Evolutionary conservation across 495 filamentous ascomycete species (phyloP).

Genomic region (Aspergillus egyptiacus): DNA sequence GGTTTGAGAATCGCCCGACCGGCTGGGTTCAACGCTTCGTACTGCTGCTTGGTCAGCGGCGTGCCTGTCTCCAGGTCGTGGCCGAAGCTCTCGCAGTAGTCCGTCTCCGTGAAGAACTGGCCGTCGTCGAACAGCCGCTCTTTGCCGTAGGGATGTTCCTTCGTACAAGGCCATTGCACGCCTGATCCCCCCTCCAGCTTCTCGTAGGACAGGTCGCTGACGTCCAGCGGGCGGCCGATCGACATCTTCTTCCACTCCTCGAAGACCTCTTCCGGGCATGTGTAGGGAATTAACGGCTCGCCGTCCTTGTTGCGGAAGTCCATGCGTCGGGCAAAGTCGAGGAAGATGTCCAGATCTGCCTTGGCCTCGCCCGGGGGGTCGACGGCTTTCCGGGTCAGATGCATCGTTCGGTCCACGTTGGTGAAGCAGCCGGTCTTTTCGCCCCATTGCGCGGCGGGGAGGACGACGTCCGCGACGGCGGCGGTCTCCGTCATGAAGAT

Average conservation of each 20-base stretch:
- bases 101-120: slow-evolving; percentile 7
- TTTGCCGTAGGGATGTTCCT: background rate
- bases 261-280: slow-evolving; percentile 15
- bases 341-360: slow-evolving; percentile 17
- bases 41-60: background rate
- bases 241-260: slow-evolving; percentile 20
- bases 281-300: slow-evolving; percentile 13
- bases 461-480: slow-evolving; percentile 12
- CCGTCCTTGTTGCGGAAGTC: slow-evolving; percentile 19
- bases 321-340: slow-evolving; percentile 21
- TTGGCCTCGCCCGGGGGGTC: slow-evolving; percentile 16
- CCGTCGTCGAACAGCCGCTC: slow-evolving; percentile 5
- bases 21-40: slow-evolving; percentile 3
- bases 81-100: slow-evolving; percentile 7
- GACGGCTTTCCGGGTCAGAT: slow-evolving; percentile 18
- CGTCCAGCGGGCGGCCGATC: slow-evolving; percentile 18
- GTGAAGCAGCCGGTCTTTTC: slow-evolving; percentile 24
- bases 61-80: slow-evolving; percentile 5
- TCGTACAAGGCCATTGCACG: slow-evolving; percentile 4
- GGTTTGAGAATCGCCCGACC: slow-evolving; percentile 3
- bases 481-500: slow-evolving; percentile 5
- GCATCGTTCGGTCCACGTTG: slow-evolving; percentile 22
- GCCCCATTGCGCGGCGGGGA: slow-evolving; percentile 19
- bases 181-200: slow-evolving; percentile 1
- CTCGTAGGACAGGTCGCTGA: slow-evolving; percentile 9